phyloP scores from a whole-genome alignment of 2,329 filamentous ascomycete genomes.

The Berkeleyomyces rouxiae region DNA sequence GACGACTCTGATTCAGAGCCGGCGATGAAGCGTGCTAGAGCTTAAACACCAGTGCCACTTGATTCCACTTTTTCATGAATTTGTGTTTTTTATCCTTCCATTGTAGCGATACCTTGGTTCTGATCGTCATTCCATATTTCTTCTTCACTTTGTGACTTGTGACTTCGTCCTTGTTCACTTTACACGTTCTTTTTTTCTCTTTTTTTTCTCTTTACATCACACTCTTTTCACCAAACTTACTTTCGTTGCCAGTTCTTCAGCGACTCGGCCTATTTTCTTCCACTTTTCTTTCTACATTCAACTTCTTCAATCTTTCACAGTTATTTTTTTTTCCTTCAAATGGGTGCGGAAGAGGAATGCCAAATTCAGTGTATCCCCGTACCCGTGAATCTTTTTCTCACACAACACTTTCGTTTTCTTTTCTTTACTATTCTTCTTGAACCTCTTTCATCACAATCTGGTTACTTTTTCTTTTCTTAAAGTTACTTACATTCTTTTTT shows the following conservation, averaged over 20 bases:
- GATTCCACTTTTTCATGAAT: background rate
- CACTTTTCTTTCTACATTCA: too few relatives aligned
- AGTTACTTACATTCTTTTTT: background rate
- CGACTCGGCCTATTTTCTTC: too few relatives aligned
- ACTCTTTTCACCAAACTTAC: too few relatives aligned
- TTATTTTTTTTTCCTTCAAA: too few relatives aligned
- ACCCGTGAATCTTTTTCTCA: too few relatives aligned
- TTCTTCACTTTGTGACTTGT: background rate
- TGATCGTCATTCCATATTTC: background rate
- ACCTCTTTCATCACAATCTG: background rate
- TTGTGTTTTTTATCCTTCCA: background rate
- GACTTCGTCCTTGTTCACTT: background rate
- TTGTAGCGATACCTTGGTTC: background rate
- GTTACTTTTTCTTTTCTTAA: background rate
- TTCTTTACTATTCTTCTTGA: background rate
- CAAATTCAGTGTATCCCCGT: too few relatives aligned
- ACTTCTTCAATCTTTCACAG: too few relatives aligned
- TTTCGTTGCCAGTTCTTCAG: too few relatives aligned
- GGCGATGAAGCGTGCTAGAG: constrained; percentile 3
- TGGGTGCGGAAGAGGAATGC: too few relatives aligned
- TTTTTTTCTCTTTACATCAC: background rate
- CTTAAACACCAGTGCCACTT: background rate
- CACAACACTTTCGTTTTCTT: background rate
- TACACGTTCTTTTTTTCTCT: background rate
- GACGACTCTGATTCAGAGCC: constrained; percentile 17